Evolutionary conservation across 768 basidiomycete genomes (phyloP), one percentile per base, ranked within the genome.

Genomic region (Suillus discolor): DNA sequence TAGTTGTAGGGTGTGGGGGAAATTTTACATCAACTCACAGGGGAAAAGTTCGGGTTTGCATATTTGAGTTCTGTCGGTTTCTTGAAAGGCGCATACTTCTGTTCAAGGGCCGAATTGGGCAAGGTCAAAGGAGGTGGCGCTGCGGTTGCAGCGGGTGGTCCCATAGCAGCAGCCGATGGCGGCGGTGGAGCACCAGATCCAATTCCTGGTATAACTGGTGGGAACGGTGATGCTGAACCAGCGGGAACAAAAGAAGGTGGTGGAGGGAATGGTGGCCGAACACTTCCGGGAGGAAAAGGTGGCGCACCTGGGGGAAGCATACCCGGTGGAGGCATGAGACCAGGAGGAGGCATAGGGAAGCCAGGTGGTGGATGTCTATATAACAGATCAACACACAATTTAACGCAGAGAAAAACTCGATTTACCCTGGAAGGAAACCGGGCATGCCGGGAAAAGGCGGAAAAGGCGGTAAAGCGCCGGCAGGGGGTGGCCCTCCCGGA

Each of bases 31-130:
- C 20, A 16, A 82, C 88, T 54, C 69, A 93, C 93, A 5, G 92
- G 90, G 65, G 86, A 87, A 74, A 92, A 93, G 72, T 94, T 93
- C 0, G 93, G 79, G 71, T 95, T 91, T 16, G 79, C 73, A 76
- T 89, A 92, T 75, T 93, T 91, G 53, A 95, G 80, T 25, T 83
- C 83, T 2, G 91, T 92, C 16, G 82, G 79, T 75, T 93, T 92
- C 82, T 93, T 94, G 72, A 92, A 87, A 2, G 86, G 82, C 15
- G 89, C 85, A 71, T 91, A 89, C 16, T 83, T 87, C 79, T 93
- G 91, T 23, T 82, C 79, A 45, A 87, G 75, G 6, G 81, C 77
- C 11, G 85, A 81, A 70, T 88, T 83, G 1, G 91, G 91, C 45
- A 92, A 77, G 23, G 70, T 77, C 34, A 83, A 75, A 41, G 71